Evolutionary conservation across 495 filamentous ascomycete species (phyloP).

Genomic region (Symbiotaphrina buchneri): DNA sequence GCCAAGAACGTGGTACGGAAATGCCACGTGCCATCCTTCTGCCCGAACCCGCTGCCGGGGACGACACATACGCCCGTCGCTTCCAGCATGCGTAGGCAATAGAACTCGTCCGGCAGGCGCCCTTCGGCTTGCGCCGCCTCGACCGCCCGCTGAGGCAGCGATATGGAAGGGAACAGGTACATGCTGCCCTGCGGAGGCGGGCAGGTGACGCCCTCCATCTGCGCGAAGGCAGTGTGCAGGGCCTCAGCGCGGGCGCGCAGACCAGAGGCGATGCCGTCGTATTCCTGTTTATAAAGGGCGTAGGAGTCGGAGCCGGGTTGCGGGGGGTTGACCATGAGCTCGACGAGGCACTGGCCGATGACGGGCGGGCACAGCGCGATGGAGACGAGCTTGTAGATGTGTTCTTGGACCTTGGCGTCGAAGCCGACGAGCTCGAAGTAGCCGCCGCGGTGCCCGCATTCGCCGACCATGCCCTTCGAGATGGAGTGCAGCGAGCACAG

Average conservation of each 20-base stretch:
- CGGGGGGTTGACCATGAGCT: constrained; percentile 93
- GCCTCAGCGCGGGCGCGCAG: constrained; percentile 60
- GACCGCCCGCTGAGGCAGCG: constrained; percentile 47
- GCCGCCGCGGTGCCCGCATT: constrained; percentile 67
- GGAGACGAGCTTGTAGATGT: constrained; percentile 96
- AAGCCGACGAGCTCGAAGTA: constrained; percentile 93
- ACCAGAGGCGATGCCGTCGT: constrained; percentile 50
- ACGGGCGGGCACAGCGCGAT: constrained; percentile 92
- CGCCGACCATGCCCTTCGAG: constrained; percentile 7
- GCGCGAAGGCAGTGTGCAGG: constrained; percentile 68
- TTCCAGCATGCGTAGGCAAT: constrained; percentile 73
- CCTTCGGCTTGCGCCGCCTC: constrained; percentile 51
- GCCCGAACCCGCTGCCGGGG: constrained; percentile 79
- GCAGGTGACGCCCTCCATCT: constrained; percentile 90
- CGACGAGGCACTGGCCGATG: constrained; percentile 84
- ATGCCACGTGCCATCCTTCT: constrained; percentile 78
- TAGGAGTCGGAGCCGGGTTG: constrained; percentile 57
- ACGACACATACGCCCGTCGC: constrained; percentile 92
- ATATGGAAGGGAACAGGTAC: constrained; percentile 96
- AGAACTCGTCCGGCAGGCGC: constrained; percentile 74
- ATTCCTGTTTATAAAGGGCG: constrained; percentile 65
- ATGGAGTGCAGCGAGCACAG: constrained; percentile 36
- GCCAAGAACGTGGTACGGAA: constrained; percentile 95
- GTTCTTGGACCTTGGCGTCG: constrained; percentile 59
- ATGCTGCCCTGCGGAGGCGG: constrained; percentile 77